A percentile compares a stretch with the other conserved stretches of the same genome.
Evolutionary conservation across 2,329 filamentous ascomycete species (phyloP).

Genomic region (Diaporthe sp.): DNA sequence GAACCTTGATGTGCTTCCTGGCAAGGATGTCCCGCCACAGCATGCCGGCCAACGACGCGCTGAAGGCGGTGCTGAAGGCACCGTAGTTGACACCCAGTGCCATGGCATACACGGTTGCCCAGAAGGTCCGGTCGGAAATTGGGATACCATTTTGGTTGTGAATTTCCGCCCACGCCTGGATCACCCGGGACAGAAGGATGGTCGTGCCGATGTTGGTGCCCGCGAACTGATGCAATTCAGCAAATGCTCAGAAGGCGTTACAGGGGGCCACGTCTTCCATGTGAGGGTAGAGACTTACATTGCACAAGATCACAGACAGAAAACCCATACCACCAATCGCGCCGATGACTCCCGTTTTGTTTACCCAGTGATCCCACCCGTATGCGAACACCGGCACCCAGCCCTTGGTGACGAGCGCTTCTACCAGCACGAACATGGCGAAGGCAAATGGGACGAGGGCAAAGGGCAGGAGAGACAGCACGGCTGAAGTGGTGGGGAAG

Average conservation of each 20-base stretch:
- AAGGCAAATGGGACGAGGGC: conserved; percentile 80
- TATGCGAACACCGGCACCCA: conserved; percentile 82
- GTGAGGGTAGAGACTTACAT: conserved; percentile 65
- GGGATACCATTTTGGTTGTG: conserved; percentile 59
- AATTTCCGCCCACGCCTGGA: conserved; percentile 77
- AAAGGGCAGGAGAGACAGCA: conserved; percentile 76
- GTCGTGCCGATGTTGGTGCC: conserved; percentile 84
- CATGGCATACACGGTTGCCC: conserved; percentile 82
- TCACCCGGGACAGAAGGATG: conserved; percentile 78
- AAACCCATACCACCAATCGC: conserved; percentile 81
- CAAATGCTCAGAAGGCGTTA: conserved; percentile 33
- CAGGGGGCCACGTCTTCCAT: not conserved
- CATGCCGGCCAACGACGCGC: conserved; percentile 78
- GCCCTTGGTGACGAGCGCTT: conserved; percentile 79
- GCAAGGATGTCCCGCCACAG: conserved; percentile 80
- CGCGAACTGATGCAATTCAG: conserved; percentile 69
- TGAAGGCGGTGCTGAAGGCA: conserved; percentile 80
- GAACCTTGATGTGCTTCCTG: conserved; percentile 77
- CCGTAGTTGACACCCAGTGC: conserved; percentile 82
- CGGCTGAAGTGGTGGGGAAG: conserved; percentile 77
- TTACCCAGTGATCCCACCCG: conserved; percentile 81
- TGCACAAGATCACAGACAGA: conserved; percentile 78
- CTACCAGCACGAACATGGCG: conserved; percentile 81
- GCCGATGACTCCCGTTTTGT: conserved; percentile 77
- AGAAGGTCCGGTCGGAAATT: conserved; percentile 77